Conservation (phyloP, 2,329 filamentous ascomycete species). For the Verruconis gallopava region DNA sequence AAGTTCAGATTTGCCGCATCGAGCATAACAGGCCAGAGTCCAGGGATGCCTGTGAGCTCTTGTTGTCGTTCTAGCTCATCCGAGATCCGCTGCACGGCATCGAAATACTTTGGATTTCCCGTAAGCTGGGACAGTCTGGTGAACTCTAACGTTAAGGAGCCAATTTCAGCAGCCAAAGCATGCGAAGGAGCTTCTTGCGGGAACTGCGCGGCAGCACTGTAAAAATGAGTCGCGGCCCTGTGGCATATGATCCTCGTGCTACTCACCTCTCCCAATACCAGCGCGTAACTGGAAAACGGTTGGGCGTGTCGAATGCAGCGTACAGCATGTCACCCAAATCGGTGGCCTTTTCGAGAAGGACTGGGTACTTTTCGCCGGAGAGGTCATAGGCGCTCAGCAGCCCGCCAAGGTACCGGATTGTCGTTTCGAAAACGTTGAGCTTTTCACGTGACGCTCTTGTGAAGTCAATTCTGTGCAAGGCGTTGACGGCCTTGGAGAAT, state of each 20-base stretch:
- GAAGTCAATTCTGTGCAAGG: constrained; percentile 43
- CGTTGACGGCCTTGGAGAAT: constrained; percentile 40
- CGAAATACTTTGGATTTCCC: constrained; percentile 25
- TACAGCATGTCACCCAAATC: constrained; percentile 33
- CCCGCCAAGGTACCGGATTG: constrained; percentile 27
- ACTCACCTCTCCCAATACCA: constrained; percentile 27
- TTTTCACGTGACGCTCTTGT: constrained; percentile 24
- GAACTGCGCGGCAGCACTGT: constrained; percentile 17
- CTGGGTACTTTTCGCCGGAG: constrained; percentile 21
- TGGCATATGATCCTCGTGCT: constrained; percentile 4
- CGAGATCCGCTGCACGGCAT: constrained; percentile 25
- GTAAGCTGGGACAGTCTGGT: constrained; percentile 27
- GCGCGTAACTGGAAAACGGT: constrained; percentile 26
- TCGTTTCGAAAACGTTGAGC: constrained; percentile 28
- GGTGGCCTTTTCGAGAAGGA: constrained; percentile 26
- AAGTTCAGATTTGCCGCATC: constrained; percentile 21
- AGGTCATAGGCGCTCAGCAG: constrained; percentile 26
- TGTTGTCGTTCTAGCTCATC: constrained; percentile 22
- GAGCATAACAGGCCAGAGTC: constrained; percentile 24
- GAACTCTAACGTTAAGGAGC: constrained; percentile 26
- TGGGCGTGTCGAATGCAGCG: constrained; percentile 30
- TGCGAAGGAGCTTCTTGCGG: constrained; percentile 19
- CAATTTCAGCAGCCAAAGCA: constrained; percentile 24
- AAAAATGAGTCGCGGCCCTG: constrained; percentile 10
- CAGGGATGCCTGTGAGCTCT: constrained; percentile 23